Percentiles rank a stretch among this genome's conserved stretches.
Evolutionary conservation across 305 asterid genomes (phyloP).

Genomic region (Fraxinus sp.): DNA sequence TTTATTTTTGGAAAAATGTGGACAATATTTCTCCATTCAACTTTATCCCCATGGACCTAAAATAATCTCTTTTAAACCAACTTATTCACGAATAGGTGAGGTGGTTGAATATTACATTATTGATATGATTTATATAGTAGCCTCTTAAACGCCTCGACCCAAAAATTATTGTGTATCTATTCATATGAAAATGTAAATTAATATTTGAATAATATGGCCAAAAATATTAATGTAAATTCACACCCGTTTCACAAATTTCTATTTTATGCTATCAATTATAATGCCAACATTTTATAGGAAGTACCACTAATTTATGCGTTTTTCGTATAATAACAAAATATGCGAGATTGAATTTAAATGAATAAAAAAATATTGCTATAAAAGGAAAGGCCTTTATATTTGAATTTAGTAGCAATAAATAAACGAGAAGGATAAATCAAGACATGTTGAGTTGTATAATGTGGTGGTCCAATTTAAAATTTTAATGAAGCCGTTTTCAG

Average conservation of each 20-base stretch:
- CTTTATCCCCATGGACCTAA: not conserved
- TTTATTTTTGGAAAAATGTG: not conserved
- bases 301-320: not conserved
- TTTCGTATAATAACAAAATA: not conserved
- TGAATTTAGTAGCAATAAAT: not conserved
- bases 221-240: not conserved
- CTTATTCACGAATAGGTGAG: constrained; percentile 25
- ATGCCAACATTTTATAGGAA: not conserved
- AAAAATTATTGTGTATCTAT: not conserved
- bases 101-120: constrained; percentile 29
- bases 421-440: not conserved
- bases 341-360: not conserved
- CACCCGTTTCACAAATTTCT: not conserved
- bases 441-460: not conserved
- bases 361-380: too few relatives aligned
- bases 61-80: constrained; percentile 14
- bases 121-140: constrained; percentile 24
- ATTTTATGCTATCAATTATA: not conserved
- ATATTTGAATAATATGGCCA: not conserved
- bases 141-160: not conserved
- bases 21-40: constrained; percentile 21
- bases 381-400: not conserved
- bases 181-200: not conserved
- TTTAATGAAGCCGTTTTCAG: not conserved
- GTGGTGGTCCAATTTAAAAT: not conserved